Evolutionary conservation across 805 yeast genomes (phyloP).

Genomic region (Cyberlindnera mississippiensis): DNA sequence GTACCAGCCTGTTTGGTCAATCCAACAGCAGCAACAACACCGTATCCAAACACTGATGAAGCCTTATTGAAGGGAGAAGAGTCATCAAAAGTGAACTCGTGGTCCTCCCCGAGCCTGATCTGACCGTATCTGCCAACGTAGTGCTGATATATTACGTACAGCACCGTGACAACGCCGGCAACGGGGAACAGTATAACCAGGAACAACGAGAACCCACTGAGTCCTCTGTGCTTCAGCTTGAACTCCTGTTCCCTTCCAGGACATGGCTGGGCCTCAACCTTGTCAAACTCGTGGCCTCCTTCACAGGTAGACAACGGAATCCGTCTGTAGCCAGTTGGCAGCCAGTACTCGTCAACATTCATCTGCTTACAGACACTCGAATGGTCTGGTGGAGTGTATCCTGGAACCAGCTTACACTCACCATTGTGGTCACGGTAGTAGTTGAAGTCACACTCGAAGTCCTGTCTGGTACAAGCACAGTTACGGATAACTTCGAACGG

Average conservation of each 20-base stretch:
- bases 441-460: constrained; percentile 93
- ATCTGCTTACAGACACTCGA: constrained; percentile 55
- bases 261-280: constrained; percentile 65
- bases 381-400: constrained; percentile 64
- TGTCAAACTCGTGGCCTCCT: constrained; percentile 73
- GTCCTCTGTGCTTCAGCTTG: constrained; percentile 45
- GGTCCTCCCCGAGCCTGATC: constrained; percentile 78
- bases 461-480: constrained; percentile 83
- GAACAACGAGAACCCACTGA: constrained; percentile 52
- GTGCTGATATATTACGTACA: constrained; percentile 73
- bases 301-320: constrained; percentile 82
- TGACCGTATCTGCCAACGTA: constrained; percentile 84
- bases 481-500: constrained; percentile 56
- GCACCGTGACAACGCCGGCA: constrained; percentile 43
- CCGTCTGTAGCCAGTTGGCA: constrained; percentile 89
- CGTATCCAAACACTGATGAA: constrained; percentile 29
- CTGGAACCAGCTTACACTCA: constrained; percentile 79
- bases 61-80: constrained; percentile 56
- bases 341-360: constrained; percentile 64
- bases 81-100: constrained; percentile 62
- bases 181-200: constrained; percentile 56
- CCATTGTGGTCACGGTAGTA: constrained; percentile 68
- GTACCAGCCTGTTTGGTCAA: constrained; percentile 10
- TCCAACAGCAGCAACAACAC: constrained; percentile 29
- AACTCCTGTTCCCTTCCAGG: constrained; percentile 81